Conservation (phyloP, 768 basidiomycete species). For the Sistotremastrum niveocremeum region DNA sequence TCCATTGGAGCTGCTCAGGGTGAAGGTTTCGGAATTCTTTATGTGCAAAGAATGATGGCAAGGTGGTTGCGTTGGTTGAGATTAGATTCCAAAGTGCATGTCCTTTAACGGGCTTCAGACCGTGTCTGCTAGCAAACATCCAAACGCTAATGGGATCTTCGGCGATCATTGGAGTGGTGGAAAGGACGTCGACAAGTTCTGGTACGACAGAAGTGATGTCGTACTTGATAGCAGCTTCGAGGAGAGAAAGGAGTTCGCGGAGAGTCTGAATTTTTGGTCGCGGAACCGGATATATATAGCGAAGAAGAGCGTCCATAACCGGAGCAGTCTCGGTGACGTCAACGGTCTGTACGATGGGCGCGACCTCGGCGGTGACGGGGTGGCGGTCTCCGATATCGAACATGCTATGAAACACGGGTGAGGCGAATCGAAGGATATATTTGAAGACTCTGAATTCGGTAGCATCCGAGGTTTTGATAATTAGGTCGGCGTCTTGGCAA, state of each 20-base stretch:
- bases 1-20: too few relatives aligned
- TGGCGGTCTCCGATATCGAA: constrained; percentile 20
- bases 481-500: constrained; percentile 36
- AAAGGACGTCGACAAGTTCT: too few relatives aligned
- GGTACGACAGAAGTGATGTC: constrained; percentile 34
- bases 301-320: constrained; percentile 37
- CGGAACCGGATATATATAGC: constrained; percentile 47
- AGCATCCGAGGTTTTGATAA: constrained; percentile 25
- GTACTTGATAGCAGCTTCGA: constrained; percentile 50
- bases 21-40: too few relatives aligned
- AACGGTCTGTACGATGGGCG: constrained; percentile 13
- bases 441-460: constrained; percentile 48
- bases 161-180: too few relatives aligned
- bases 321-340: constrained; percentile 38
- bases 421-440: constrained; percentile 47
- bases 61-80: too few relatives aligned
- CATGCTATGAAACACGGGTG: constrained; percentile 58
- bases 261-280: constrained; percentile 38
- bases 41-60: too few relatives aligned
- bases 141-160: too few relatives aligned
- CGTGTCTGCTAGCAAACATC: too few relatives aligned
- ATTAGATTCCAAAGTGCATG: too few relatives aligned
- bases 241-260: constrained; percentile 36
- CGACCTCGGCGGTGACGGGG: constrained; percentile 5
- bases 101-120: too few relatives aligned